Conservation (phyloP, 441 rosid genomes). For the Geranium incanum region DNA sequence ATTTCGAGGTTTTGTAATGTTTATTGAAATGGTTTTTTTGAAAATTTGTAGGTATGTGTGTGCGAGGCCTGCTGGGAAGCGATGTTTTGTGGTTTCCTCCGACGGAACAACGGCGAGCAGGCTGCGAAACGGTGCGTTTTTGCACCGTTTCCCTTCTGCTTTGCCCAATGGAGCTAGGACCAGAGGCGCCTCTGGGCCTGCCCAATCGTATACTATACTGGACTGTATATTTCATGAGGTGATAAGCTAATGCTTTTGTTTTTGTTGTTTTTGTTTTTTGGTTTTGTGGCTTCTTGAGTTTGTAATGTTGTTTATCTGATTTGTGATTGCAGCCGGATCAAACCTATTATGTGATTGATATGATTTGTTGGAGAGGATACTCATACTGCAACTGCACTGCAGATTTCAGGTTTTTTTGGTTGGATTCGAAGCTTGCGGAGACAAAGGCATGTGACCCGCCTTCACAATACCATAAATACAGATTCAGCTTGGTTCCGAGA, state of each 20-base stretch:
- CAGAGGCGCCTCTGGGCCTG: conserved; percentile 54
- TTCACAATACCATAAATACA: conserved; percentile 57
- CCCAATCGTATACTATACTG: conserved; percentile 67
- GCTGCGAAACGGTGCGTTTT: conserved; percentile 60
- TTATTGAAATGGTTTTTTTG: conserved; percentile 2
- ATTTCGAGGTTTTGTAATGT: background rate
- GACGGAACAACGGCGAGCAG: conserved; percentile 81
- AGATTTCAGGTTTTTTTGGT: conserved; percentile 89
- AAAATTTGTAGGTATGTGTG: conserved; percentile 55
- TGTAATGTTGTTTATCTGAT: conserved; percentile 9
- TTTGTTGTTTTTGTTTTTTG: conserved; percentile 1
- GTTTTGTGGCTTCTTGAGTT: conserved; percentile 6
- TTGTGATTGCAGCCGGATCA: conserved; percentile 51
- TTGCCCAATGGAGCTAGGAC: conserved; percentile 71
- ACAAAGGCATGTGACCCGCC: conserved; percentile 75
- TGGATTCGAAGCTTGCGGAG: conserved; percentile 82
- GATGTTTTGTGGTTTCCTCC: conserved; percentile 83
- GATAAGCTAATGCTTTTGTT: conserved; percentile 3
- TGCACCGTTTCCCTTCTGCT: conserved; percentile 83
- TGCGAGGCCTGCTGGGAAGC: conserved; percentile 84
- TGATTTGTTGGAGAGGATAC: conserved; percentile 90
- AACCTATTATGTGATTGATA: conserved; percentile 82
- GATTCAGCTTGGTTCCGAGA: conserved; percentile 53
- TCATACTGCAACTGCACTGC: conserved; percentile 81
- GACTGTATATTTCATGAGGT: conserved; percentile 98